Evolutionary conservation across 306 rosid species (phyloP).

Genomic region (Cicer chorassanicum): DNA sequence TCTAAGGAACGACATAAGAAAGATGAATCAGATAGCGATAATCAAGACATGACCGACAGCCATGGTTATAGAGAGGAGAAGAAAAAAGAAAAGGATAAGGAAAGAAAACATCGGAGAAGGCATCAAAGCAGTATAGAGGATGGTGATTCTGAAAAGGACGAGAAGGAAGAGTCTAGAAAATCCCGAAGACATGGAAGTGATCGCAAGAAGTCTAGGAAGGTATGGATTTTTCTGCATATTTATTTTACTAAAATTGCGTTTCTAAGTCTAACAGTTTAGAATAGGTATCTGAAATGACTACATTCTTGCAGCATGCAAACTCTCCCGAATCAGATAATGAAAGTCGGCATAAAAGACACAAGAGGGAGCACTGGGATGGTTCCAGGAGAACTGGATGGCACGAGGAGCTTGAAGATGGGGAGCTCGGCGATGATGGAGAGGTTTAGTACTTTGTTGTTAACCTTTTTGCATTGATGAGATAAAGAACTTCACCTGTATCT

Average conservation of each 20-base stretch:
- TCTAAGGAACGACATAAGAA: conserved; percentile 82
- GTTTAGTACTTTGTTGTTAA: conserved; percentile 47
- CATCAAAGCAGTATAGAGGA: conserved; percentile 84
- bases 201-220: conserved; percentile 91
- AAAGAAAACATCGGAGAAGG: conserved; percentile 92
- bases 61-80: conserved; percentile 84
- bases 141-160: conserved; percentile 83
- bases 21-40: conserved; percentile 92
- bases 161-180: conserved; percentile 90
- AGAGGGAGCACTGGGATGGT: conserved; percentile 84
- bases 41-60: conserved; percentile 59
- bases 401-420: conserved; percentile 97
- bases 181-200: conserved; percentile 88
- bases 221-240: conserved; percentile 38
- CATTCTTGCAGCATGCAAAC: conserved; percentile 73
- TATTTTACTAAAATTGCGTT: neutral
- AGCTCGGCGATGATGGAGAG: conserved; percentile 92
- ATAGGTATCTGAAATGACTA: conserved; percentile 29
- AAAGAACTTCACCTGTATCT: conserved; percentile 9
- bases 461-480: conserved; percentile 38
- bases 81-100: conserved; percentile 92
- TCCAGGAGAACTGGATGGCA: conserved; percentile 70
- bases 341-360: conserved; percentile 80
- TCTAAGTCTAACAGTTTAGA: neutral
- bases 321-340: conserved; percentile 93